Evolutionary conservation across 2,329 filamentous ascomycete species (phyloP).

Genomic region (Sclerotiophoma versabilis): DNA sequence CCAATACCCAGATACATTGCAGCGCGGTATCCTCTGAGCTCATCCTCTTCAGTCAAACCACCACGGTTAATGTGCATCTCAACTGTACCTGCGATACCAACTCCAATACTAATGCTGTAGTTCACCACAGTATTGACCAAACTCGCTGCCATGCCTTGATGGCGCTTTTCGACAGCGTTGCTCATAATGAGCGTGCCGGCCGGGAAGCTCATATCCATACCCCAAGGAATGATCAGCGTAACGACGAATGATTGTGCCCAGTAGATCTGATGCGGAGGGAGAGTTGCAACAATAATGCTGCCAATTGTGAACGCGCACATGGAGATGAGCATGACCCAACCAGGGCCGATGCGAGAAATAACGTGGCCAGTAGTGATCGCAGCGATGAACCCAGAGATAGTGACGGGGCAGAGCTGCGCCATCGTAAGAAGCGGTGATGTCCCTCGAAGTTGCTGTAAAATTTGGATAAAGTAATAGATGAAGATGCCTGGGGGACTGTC

Average conservation of each 20-base stretch:
- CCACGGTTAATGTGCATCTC: conserved; percentile 50
- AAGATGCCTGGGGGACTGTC: conserved; percentile 28
- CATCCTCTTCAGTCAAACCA: conserved; percentile 33
- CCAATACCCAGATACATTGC: conserved; percentile 51
- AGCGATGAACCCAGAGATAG: conserved; percentile 40
- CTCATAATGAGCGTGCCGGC: conserved; percentile 51
- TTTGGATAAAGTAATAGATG: conserved; percentile 44
- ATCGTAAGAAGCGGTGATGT: conserved; percentile 36
- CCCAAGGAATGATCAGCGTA: conserved; percentile 45
- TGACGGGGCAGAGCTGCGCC: conserved; percentile 37
- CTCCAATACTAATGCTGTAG: conserved; percentile 52
- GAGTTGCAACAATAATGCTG: conserved; percentile 50
- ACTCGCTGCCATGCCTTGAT: conserved; percentile 53
- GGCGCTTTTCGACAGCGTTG: conserved; percentile 47
- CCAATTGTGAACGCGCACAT: conserved; percentile 45
- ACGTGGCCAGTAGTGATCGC: conserved; percentile 41
- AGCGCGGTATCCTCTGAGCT: conserved; percentile 48
- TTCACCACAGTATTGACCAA: conserved; percentile 53
- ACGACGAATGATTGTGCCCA: conserved; percentile 51
- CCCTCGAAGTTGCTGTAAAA: conserved; percentile 34
- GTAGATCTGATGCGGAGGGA: conserved; percentile 52
- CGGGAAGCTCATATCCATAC: conserved; percentile 54
- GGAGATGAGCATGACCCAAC: conserved; percentile 42
- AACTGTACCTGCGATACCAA: conserved; percentile 54
- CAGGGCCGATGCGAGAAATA: conserved; percentile 38